Conservation (phyloP, 768 basidiomycete species). For the Nidularia sp. region DNA sequence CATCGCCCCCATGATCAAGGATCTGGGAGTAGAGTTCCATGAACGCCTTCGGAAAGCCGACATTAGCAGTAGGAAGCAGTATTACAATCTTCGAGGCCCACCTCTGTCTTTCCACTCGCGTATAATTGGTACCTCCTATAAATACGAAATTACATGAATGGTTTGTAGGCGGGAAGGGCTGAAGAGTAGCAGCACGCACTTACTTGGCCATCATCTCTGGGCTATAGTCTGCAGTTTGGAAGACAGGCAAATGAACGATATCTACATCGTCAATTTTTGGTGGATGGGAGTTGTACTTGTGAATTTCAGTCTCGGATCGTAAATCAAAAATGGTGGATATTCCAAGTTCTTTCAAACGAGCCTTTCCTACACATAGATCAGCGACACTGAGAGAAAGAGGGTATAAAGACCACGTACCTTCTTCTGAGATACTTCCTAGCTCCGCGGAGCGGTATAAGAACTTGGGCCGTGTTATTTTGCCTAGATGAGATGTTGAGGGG, state of each 20-base stretch:
- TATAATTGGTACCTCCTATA: slow-evolving; percentile 67
- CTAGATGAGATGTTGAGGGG: slow-evolving; percentile 39
- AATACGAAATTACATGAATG: slow-evolving; percentile 16
- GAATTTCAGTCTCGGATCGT: slow-evolving; percentile 76
- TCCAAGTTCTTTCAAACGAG: slow-evolving; percentile 53
- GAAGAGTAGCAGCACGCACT: slow-evolving; percentile 36
- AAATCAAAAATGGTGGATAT: slow-evolving; percentile 72
- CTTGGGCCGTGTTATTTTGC: slow-evolving; percentile 51
- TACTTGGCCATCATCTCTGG: slow-evolving; percentile 83
- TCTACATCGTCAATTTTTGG: slow-evolving; percentile 64
- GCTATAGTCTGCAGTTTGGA: slow-evolving; percentile 72
- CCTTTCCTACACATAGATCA: slow-evolving; percentile 40
- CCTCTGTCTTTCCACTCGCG: slow-evolving; percentile 78
- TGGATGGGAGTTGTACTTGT: slow-evolving; percentile 63
- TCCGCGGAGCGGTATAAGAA: slow-evolving; percentile 70
- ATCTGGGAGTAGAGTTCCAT: slow-evolving; percentile 82
- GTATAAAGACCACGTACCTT: slow-evolving; percentile 39
- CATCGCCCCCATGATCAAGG: slow-evolving; percentile 62
- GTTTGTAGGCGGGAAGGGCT: slow-evolving; percentile 8
- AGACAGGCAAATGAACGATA: slow-evolving; percentile 62
- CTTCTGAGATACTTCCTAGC: slow-evolving; percentile 62
- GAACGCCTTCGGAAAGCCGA: slow-evolving; percentile 51
- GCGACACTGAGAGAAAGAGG: slow-evolving; percentile 1
- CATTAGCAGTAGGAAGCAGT: background rate
- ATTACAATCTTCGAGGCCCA: slow-evolving; percentile 13